Evolutionary conservation across 2,329 filamentous ascomycete species (phyloP).

Genomic region (Penicillium palitans): DNA sequence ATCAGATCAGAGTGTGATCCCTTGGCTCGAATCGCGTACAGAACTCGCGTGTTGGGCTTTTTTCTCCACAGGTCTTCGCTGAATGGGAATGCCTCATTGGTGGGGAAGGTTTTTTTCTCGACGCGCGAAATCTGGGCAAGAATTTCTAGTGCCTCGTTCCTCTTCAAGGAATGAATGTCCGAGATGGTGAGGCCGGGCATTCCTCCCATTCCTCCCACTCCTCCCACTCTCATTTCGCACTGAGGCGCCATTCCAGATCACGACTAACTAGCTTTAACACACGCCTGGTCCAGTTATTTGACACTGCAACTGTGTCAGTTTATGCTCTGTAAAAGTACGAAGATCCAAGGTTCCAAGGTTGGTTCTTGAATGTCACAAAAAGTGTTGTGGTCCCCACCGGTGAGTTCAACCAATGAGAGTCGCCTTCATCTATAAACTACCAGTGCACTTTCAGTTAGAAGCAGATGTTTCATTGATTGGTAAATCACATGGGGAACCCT

Average conservation of each 20-base stretch:
- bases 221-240: conserved; percentile 12
- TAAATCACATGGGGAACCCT: not conserved
- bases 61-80: conserved; percentile 47
- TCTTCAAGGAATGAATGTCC: conserved; percentile 41
- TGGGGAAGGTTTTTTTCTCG: conserved; percentile 54
- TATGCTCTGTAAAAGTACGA: not conserved
- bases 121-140: conserved; percentile 40
- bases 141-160: conserved; percentile 37
- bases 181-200: conserved; percentile 27
- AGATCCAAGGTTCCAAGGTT: not conserved
- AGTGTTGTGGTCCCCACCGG: conserved; percentile 2
- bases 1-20: conserved; percentile 30
- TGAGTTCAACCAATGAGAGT: not conserved
- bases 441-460: not conserved
- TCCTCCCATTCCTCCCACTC: conserved; percentile 9
- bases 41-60: conserved; percentile 51
- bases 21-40: conserved; percentile 34
- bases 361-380: not conserved
- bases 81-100: conserved; percentile 54
- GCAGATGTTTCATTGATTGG: not conserved
- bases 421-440: not conserved
- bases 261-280: not conserved
- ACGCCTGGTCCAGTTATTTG: not conserved
- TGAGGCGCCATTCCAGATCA: conserved; percentile 26
- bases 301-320: not conserved